Conservation (phyloP, 192 early-diverging fungal species). For the Coemansia sp. region DNA sequence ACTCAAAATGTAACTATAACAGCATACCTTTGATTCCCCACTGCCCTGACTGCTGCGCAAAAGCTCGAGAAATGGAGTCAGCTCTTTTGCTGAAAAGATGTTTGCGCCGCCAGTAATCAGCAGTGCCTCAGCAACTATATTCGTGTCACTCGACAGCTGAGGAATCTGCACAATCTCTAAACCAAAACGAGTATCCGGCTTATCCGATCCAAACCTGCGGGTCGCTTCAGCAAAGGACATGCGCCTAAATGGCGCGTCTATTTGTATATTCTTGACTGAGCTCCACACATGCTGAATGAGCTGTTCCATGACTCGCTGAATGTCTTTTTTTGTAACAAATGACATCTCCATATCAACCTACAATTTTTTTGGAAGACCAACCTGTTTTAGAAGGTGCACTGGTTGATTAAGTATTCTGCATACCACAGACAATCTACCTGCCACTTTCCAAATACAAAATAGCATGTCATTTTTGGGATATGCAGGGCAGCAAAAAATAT, state of each 20-base stretch:
- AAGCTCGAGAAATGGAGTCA: constrained; percentile 24
- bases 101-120: constrained; percentile 34
- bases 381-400: not conserved
- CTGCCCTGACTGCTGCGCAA: constrained; percentile 35
- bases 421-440: not conserved
- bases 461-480: not conserved
- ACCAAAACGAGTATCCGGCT: constrained; percentile 83
- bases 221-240: constrained; percentile 86
- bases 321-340: constrained; percentile 70
- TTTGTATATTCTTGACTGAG: constrained; percentile 54
- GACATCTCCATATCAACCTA: constrained; percentile 91
- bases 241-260: constrained; percentile 61
- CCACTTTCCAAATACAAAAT: not conserved
- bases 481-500: constrained; percentile 2
- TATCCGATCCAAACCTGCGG: constrained; percentile 82
- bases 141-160: constrained; percentile 13
- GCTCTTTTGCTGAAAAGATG: constrained; percentile 26
- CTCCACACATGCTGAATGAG: constrained; percentile 68
- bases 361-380: constrained; percentile 3
- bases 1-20: not conserved
- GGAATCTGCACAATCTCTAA: constrained; percentile 57
- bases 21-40: constrained; percentile 42
- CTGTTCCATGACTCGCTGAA: constrained; percentile 72
- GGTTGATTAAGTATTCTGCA: not conserved
- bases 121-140: constrained; percentile 32